Base-by-base conservation (phyloP, 2,329 filamentous ascomycete genomes). In the Onygenales sp. region DNA sequence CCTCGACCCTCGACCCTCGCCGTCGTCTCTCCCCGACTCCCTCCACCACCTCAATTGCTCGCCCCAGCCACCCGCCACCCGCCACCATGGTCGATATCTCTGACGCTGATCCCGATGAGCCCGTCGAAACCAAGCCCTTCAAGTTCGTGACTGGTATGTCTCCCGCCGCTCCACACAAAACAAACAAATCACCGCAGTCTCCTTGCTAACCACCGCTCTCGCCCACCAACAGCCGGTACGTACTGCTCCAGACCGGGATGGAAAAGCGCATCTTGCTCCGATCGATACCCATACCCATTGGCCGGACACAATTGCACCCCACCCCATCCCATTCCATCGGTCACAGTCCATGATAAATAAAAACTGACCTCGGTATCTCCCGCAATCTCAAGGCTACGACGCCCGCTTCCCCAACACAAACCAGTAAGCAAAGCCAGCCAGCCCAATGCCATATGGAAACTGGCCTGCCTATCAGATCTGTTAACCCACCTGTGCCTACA, bases 341-440 rank as follows among this genome's bases (percentile, higher is more conserved):
- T 17, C 17, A 17, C 17, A 17, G 13, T 13, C 13, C 27, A 36
- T 17, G 9, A 17, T n/a, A 7, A 6, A 45, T 47, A n/a, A 32
- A 46, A 13, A 17, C 50, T 43, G 35, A 48, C 21, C 43, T 41
- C 21, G 33, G 9, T 41, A 59, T 58, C 69, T 64, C 57, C 21
- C 21, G 21, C 21, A 27, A 62, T 63, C 64, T 55, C 60, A 67
- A 96, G 93, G 93, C 81, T 95, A 94, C 80, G 93, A 98, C 74
- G 93, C 93, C 76, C 92, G 93, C 75, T 98, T 97, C 80, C 93
- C 93, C 70, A 95, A 98, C 82, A 79, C 84, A 81, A 98, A 98
- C 66, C 75, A 77, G 75, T 77, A 71, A 57, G 73, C 53, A 17
- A 41, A 47, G 33, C 43, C 53, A 27, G 21, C 21, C 21, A 27